A percentile compares a stretch with the other conserved stretches of the same genome.
Evolutionary conservation across 306 rosid species (phyloP).

Genomic region (Senna tora): DNA sequence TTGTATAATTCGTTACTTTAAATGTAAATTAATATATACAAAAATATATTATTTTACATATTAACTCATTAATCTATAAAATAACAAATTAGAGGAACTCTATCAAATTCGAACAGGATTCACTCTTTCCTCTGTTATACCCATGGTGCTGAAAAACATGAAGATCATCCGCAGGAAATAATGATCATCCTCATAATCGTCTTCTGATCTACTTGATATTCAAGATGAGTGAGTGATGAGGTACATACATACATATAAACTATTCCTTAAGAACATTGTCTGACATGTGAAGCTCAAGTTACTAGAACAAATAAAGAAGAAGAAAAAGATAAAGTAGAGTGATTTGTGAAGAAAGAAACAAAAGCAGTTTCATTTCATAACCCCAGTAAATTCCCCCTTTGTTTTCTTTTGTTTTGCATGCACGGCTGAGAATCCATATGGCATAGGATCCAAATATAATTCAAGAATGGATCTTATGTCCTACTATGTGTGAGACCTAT

Average conservation of each 20-base stretch:
- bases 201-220: background rate
- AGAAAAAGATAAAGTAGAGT: slow-evolving; percentile 43
- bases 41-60: no score
- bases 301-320: slow-evolving; percentile 38
- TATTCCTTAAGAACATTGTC: slow-evolving; percentile 54
- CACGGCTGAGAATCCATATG: slow-evolving; percentile 26
- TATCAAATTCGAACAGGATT: no score
- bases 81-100: no score
- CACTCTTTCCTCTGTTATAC: no score
- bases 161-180: slow-evolving; percentile 30
- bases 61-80: no score
- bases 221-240: slow-evolving; percentile 56
- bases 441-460: no score
- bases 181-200: slow-evolving; percentile 44
- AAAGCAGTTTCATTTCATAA: no score
- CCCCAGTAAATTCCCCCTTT: slow-evolving; percentile 44
- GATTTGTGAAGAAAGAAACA: slow-evolving; percentile 45
- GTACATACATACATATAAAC: no score
- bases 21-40: no score
- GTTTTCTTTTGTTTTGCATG: slow-evolving; percentile 46
- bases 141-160: slow-evolving; percentile 31
- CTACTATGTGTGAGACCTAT: no score
- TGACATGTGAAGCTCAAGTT: slow-evolving; percentile 43
- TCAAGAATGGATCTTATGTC: no score
- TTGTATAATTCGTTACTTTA: no score